phyloP scores from a whole-genome alignment of 1,139 yeast genomes.

The Arxiozyma slooffiae region DNA sequence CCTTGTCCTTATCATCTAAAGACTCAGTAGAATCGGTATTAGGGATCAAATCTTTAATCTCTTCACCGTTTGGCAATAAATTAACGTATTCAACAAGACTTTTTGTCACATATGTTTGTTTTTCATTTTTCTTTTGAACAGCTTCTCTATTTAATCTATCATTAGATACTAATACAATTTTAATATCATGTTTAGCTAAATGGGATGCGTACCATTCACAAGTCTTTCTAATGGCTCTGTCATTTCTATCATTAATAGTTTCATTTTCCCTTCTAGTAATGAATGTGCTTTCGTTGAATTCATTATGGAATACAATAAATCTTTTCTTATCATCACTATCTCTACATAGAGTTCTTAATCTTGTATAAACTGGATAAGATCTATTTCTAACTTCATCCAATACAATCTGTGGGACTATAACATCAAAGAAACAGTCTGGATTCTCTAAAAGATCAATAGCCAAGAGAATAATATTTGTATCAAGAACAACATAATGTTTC shows the following conservation, averaged over 20 bases:
- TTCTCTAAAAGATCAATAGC: conserved; percentile 87
- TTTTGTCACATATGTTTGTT: conserved; percentile 40
- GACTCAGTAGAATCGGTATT: conserved; percentile 33
- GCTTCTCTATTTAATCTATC: conserved; percentile 59
- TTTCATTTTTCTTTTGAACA: conserved; percentile 38
- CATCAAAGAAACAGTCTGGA: conserved; percentile 70
- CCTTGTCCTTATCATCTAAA: conserved; percentile 15
- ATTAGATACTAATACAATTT: conserved; percentile 61
- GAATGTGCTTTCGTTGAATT: conserved; percentile 67
- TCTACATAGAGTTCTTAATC: conserved; percentile 62
- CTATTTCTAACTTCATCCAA: conserved; percentile 85
- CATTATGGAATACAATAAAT: conserved; percentile 88
- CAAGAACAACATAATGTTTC: conserved; percentile 71
- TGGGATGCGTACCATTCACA: conserved; percentile 67
- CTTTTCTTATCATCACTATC: conserved; percentile 62
- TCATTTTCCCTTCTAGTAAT: conserved; percentile 56
- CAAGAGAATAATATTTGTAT: conserved; percentile 79
- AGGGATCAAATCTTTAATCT: conserved; percentile 74
- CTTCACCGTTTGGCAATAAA: conserved; percentile 64
- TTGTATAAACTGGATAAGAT: conserved; percentile 78
- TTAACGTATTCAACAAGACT: conserved; percentile 59
- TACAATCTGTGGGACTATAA: conserved; percentile 86
- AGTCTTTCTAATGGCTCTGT: conserved; percentile 74
- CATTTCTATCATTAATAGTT: conserved; percentile 81
- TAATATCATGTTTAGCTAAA: conserved; percentile 40